Conservation (phyloP, 2,329 filamentous ascomycete genomes). For the Davidsoniella neocaledoniae region DNA sequence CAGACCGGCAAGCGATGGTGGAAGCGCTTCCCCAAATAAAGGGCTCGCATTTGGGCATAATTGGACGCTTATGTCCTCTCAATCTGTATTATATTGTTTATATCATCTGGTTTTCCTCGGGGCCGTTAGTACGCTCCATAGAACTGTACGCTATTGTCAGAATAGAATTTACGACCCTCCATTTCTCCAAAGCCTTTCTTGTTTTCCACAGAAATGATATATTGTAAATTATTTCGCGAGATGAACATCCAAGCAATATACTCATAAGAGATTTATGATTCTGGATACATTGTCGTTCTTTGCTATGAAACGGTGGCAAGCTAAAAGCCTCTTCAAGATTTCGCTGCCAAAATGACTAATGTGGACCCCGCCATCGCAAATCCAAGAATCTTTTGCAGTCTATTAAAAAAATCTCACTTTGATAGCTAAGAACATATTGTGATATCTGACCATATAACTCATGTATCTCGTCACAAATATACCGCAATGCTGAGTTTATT, state of each 20-base stretch:
- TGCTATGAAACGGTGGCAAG: no score
- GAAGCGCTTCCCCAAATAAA: constrained; percentile 34
- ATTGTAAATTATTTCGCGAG: no score
- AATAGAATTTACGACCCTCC: constrained; percentile 6
- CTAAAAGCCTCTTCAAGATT: no score
- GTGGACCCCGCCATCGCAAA: constrained; percentile 4
- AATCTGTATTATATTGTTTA: constrained; percentile 10
- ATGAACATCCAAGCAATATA: no score
- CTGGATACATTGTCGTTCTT: no score
- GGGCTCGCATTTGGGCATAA: constrained; percentile 5
- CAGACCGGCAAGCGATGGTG: constrained; percentile 12
- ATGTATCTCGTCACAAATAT: no score
- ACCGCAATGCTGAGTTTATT: no score
- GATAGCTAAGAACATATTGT: no score
- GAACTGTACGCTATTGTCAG: constrained; percentile 11
- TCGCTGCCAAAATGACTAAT: constrained; percentile 1
- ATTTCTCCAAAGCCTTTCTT: neutral
- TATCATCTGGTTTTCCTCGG: constrained; percentile 7
- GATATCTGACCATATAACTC: no score
- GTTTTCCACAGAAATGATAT: neutral
- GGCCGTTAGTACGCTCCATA: constrained; percentile 6
- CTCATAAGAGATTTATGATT: no score
- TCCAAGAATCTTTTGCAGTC: neutral
- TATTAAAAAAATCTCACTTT: neutral
- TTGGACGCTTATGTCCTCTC: constrained; percentile 1